Evolutionary conservation across 108 stramenopile species (phyloP).

Genomic region (Thalassiosira profunda): DNA sequence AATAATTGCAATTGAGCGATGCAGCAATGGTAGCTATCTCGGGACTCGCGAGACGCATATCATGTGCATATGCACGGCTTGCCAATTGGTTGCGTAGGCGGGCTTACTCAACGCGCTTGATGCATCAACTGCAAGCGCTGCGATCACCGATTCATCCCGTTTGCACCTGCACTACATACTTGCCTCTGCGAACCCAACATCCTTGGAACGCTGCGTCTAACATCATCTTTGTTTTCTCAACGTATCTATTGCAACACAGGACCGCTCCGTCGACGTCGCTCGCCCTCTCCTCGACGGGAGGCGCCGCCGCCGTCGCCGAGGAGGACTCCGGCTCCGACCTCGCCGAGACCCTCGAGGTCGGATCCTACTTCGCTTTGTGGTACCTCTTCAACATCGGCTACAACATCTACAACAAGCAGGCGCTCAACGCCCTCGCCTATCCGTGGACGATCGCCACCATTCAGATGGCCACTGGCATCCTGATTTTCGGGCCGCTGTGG

Average conservation of each 20-base stretch:
- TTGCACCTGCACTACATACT: too few species aligned
- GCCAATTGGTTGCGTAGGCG: too few species aligned
- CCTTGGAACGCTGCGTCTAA: too few species aligned
- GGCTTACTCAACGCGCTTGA: too few species aligned
- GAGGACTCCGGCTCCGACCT: slow-evolving; percentile 45
- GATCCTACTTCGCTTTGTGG: slow-evolving; percentile 96
- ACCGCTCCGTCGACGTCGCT: slow-evolving; percentile 52
- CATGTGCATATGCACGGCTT: too few species aligned
- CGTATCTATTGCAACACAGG: neutral
- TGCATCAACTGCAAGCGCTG: too few species aligned
- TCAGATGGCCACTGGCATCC: slow-evolving; percentile 95
- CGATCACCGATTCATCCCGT: too few species aligned
- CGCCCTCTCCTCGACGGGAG: slow-evolving; percentile 66
- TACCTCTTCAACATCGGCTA: slow-evolving; percentile 99
- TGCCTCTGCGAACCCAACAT: too few species aligned
- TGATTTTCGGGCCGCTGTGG: slow-evolving; percentile 95
- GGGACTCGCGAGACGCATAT: too few species aligned
- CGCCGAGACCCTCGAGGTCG: slow-evolving; percentile 82
- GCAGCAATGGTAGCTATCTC: too few species aligned
- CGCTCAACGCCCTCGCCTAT: slow-evolving; percentile 90
- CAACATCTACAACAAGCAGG: slow-evolving; percentile 99
- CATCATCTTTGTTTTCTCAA: neutral
- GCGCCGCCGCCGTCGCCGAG: slow-evolving; percentile 57
- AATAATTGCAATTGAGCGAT: too few species aligned
- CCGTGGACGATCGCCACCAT: slow-evolving; percentile 97